Conservation (phyloP, 805 yeast species). For the Lipomyces yamadae region DNA sequence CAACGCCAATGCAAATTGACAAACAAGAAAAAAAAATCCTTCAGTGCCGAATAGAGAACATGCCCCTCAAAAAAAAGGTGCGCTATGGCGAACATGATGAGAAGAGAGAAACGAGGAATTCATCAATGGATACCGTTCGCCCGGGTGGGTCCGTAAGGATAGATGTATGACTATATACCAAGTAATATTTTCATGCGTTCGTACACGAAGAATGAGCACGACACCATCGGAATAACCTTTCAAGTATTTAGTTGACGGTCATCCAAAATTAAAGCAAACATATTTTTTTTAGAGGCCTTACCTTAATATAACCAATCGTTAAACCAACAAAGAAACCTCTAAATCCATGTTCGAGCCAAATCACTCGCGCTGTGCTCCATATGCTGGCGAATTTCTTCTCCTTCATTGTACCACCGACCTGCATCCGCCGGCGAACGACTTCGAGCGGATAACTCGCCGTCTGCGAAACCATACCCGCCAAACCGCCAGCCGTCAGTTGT, state of each 20-base stretch:
- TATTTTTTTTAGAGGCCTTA: slow-evolving; percentile 41
- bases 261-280: neutral
- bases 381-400: slow-evolving; percentile 45
- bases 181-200: slow-evolving; percentile 77
- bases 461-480: slow-evolving; percentile 94
- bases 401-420: slow-evolving; percentile 77
- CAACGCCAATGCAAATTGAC: too few species aligned
- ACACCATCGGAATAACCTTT: slow-evolving; percentile 81
- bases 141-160: neutral
- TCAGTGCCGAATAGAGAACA: neutral
- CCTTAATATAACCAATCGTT: slow-evolving; percentile 92
- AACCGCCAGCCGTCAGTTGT: slow-evolving; percentile 89
- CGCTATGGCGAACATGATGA: neutral
- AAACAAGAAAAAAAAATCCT: neutral
- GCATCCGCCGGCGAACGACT: slow-evolving; percentile 92
- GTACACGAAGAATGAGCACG: slow-evolving; percentile 93
- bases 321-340: slow-evolving; percentile 93
- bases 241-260: neutral
- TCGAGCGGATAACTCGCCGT: slow-evolving; percentile 97
- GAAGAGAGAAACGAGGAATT: neutral
- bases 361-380: slow-evolving; percentile 58
- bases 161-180: slow-evolving; percentile 54
- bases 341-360: slow-evolving; percentile 75
- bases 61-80: neutral
- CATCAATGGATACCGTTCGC: neutral